Base-by-base conservation (phyloP, 2,329 filamentous ascomycete genomes). In the Thelonectria olida region DNA sequence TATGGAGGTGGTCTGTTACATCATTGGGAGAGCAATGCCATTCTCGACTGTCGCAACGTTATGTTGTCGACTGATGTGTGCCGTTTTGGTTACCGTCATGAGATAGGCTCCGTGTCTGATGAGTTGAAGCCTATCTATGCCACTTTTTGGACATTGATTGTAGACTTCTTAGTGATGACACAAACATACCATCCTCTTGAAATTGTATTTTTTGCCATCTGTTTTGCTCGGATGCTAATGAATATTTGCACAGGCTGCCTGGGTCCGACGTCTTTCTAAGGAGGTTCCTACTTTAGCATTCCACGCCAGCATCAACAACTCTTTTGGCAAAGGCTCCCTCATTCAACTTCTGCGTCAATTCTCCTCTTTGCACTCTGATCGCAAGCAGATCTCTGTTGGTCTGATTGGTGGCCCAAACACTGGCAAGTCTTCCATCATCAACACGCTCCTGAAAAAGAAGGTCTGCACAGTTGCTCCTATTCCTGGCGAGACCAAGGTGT, bases 161-260 rank as follows among this genome's bases (percentile, higher is more conserved):
- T 88, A 87, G 86, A 86, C 84, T 92, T 98, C 96, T 97, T 99
- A 99, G 96, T 98, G 91, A 92, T 91, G 92, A 92, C 90, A 91
- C 94, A 95, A 87, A 99, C 82, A 84, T 80, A 72, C 73, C 67
- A 58, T 68, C 52, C 3, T 19, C 36, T 68, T 47, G 8, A 10
- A 27, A 9, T 39, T 22, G 13, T 38, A 52, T 45, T 55, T 48
- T 48, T 47, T 51, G 19, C 68, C 65, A 63, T 72, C 69, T 55
- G 1, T 10, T 51, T 22, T 27, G 52, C 23, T 58, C 39, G 38
- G 49, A 57, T 61, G 48, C 73, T 75, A 69, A 73, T 62, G 68
- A 49, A 57, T 44, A 28, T 19, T 22, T 7, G 10, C 34, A 65
- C 55, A 98, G 96, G 95, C 96, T 72, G 88, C 91, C 62, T 99